Base-by-base conservation (phyloP, 2,329 filamentous ascomycete species). In the Gremmenia infestans region DNA sequence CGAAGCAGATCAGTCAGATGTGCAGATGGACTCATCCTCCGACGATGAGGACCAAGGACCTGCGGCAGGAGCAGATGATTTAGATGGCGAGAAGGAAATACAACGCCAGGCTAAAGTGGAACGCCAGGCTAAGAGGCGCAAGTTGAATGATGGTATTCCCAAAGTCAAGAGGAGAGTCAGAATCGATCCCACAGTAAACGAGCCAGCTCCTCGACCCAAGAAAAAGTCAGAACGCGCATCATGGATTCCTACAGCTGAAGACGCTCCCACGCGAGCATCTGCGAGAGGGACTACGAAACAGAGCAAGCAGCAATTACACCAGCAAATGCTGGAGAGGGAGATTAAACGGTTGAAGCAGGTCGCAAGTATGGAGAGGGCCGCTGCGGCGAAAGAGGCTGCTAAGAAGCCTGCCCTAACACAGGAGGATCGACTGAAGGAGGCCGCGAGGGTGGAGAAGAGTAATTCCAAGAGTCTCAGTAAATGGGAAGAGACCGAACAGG, bases 401-500 rank as follows among this genome's bases (percentile, higher is more conserved):
- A 88, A 88, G 53, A 75, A 84, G 60, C 90, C 91, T 72, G 89
- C 87, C 28, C 85, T 96, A 83, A 96, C 91, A 5, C 93, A 97
- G 72, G 90, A 83, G 46, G 87, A 97, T 70, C 82, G 91, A 39
- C 78, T 97, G 28, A 86, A 83, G 28, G 90, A 96, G 72, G 92
- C 92, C 1, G 89, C 87, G 17, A 76, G 86, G 52, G 86, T 95
- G 6, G 94, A 97, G 72, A 87, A 88, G 72, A 80, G 86, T 65
- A 97, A 99, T 72, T 82, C 87, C 64, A 95, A 90, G 78, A 97
- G 88, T 72, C 75, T 96, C 67, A 97, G 93, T 68, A 81, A 90
- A 54, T 97, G 93, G 92, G 92, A 97, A 71, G 88, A 91, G 71
- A 89, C 91, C 6, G 94, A 99, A 74, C 91, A 91, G 73, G 85